Conservation (phyloP, 345 rosid genomes). For the Populus ilicifolia region DNA sequence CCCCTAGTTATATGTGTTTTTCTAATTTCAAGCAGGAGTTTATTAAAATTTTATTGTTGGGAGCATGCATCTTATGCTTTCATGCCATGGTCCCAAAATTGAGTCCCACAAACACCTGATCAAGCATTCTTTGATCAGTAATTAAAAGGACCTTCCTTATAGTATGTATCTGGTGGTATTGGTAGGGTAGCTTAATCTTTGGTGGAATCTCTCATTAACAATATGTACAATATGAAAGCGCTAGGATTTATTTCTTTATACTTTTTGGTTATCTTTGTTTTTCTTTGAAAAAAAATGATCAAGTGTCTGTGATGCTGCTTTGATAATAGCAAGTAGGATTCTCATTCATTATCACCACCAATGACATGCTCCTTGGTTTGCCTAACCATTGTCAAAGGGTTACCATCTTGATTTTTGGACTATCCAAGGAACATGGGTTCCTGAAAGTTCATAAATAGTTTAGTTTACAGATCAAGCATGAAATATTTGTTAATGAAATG, state of each 20-base stretch:
- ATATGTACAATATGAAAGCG: background rate
- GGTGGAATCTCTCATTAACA: background rate
- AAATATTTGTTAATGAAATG: background rate
- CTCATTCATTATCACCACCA: background rate
- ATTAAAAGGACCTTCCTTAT: background rate
- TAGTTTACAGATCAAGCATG: background rate
- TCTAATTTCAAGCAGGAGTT: background rate
- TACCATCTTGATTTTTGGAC: background rate
- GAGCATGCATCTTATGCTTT: background rate
- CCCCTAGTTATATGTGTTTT: background rate
- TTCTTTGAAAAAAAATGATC: background rate
- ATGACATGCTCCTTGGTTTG: background rate
- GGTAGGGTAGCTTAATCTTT: background rate
- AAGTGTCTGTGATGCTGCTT: background rate
- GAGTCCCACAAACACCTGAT: background rate
- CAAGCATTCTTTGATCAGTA: background rate
- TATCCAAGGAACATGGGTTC: background rate
- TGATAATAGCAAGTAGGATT: background rate
- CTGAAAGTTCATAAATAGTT: constrained; percentile 1
- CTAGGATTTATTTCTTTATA: background rate
- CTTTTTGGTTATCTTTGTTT: background rate
- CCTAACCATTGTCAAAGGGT: background rate
- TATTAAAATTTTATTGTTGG: background rate
- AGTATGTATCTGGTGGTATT: background rate
- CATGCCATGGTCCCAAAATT: background rate